Percentiles rank a stretch among this genome's conserved stretches.
phyloP scores from a whole-genome alignment of 2,329 filamentous ascomycete species.

The Esteya vermicola region DNA sequence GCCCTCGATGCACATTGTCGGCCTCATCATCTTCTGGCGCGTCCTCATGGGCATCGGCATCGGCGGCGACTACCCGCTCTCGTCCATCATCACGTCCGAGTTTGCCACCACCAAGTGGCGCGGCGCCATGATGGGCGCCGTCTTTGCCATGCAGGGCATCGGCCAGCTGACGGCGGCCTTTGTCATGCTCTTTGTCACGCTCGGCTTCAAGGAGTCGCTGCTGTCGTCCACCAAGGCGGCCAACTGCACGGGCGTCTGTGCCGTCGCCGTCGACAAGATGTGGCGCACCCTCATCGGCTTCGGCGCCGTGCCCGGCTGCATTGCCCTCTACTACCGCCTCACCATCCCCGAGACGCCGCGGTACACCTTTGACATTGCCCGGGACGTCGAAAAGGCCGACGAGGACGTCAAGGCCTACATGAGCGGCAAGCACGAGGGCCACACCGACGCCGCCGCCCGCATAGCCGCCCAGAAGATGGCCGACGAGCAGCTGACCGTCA shows the following conservation, averaged over 20 bases:
- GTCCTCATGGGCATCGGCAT: conserved; percentile 61
- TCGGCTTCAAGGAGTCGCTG: conserved; percentile 55
- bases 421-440: conserved; percentile 44
- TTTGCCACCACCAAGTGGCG: conserved; percentile 77
- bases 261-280: conserved; percentile 70
- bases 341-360: conserved; percentile 81
- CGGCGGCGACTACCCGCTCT: conserved; percentile 69
- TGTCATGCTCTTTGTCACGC: conserved; percentile 59
- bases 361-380: conserved; percentile 72
- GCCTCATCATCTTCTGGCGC: conserved; percentile 67
- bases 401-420: conserved; percentile 66
- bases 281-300: conserved; percentile 73
- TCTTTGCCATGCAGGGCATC: conserved; percentile 79
- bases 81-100: conserved; percentile 73
- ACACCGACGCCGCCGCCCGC: conserved; percentile 54
- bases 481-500: conserved; percentile 41
- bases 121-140: conserved; percentile 75
- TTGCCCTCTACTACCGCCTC: conserved; percentile 65
- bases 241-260: conserved; percentile 49
- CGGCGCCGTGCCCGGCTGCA: conserved; percentile 64
- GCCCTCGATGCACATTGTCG: conserved; percentile 46
- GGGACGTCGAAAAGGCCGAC: conserved; percentile 59
- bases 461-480: conserved; percentile 40
- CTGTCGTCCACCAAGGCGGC: conserved; percentile 32
- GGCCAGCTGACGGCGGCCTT: conserved; percentile 66